A percentile compares a stretch with the other conserved stretches of the same genome.
phyloP scores from a whole-genome alignment of 106 monocot genomes.

The Gastrodia elata region DNA sequence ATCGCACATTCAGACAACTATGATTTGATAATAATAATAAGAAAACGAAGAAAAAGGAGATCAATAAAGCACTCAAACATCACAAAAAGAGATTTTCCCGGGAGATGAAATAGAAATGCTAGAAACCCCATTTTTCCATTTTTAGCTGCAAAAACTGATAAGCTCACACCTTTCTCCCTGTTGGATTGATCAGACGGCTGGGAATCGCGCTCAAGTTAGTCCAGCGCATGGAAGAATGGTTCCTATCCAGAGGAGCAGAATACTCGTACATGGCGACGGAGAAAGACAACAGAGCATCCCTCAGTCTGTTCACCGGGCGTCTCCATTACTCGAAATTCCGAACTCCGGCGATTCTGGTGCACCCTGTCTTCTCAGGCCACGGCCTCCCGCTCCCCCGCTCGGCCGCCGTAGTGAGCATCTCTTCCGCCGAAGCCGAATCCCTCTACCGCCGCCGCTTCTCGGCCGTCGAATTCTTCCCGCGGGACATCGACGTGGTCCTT shows the following conservation, averaged over 20 bases:
- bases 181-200: conserved; percentile 49
- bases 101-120: too few relatives aligned
- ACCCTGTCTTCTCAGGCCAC: conserved; percentile 61
- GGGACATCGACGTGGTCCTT: conserved; percentile 51
- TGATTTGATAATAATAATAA: too few relatives aligned
- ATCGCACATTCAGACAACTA: too few relatives aligned
- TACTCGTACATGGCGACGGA: conserved; percentile 89
- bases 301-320: conserved; percentile 47
- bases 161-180: background rate
- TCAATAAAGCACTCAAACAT: too few relatives aligned
- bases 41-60: too few relatives aligned
- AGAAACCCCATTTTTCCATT: background rate
- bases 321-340: conserved; percentile 74
- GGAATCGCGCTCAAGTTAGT: conserved; percentile 54
- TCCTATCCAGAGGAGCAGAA: conserved; percentile 42
- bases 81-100: too few relatives aligned
- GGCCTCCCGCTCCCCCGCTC: conserved; percentile 18
- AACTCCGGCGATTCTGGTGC: conserved; percentile 56
- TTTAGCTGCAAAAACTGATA: background rate
- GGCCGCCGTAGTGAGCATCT: conserved; percentile 20
- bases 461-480: conserved; percentile 51
- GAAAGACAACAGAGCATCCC: conserved; percentile 56
- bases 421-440: conserved; percentile 26
- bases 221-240: conserved; percentile 54
- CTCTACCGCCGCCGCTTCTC: conserved; percentile 41